Percentiles rank a stretch among this genome's conserved stretches.
These are phyloP conservation scores for Vanderwaltozyma yarrowii DNA, from an alignment of 805 yeast genomes.

Conservation along the genomic window DNA sequence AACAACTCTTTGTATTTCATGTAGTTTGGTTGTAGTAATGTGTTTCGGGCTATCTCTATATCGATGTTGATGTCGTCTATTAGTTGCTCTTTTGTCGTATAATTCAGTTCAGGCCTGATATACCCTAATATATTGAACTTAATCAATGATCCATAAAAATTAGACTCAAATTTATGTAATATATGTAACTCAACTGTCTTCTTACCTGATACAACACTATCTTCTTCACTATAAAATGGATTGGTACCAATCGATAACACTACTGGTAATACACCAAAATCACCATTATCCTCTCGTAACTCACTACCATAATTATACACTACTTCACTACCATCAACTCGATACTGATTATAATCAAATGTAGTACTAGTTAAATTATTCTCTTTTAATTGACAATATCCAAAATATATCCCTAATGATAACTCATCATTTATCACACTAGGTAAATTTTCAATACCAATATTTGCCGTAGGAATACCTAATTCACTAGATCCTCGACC, in stretches of 20 bases:
- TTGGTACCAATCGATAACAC: constrained; percentile 96
- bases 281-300: constrained; percentile 29
- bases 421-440: constrained; percentile 18
- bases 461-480: constrained; percentile 93
- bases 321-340: constrained; percentile 35
- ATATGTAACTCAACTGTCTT: constrained; percentile 86
- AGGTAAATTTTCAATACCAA: constrained; percentile 47
- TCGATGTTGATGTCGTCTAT: constrained; percentile 78
- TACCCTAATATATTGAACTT: constrained; percentile 71
- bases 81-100: constrained; percentile 73
- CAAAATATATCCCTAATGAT: constrained; percentile 80
- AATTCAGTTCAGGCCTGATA: constrained; percentile 82
- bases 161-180: constrained; percentile 53
- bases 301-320: constrained; percentile 52
- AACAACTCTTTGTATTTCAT: constrained; percentile 3
- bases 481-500: constrained; percentile 92
- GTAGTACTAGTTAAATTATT: constrained; percentile 11
- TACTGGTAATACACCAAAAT: constrained; percentile 56
- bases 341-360: constrained; percentile 1
- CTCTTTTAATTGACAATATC: constrained; percentile 43
- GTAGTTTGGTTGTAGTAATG: constrained; percentile 4
- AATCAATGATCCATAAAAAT: constrained; percentile 77
- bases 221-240: constrained; percentile 74
- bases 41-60: constrained; percentile 47
- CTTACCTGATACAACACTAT: constrained; percentile 64